Conservation (phyloP, 495 filamentous ascomycete species). For the Xylaria cubensis region DNA sequence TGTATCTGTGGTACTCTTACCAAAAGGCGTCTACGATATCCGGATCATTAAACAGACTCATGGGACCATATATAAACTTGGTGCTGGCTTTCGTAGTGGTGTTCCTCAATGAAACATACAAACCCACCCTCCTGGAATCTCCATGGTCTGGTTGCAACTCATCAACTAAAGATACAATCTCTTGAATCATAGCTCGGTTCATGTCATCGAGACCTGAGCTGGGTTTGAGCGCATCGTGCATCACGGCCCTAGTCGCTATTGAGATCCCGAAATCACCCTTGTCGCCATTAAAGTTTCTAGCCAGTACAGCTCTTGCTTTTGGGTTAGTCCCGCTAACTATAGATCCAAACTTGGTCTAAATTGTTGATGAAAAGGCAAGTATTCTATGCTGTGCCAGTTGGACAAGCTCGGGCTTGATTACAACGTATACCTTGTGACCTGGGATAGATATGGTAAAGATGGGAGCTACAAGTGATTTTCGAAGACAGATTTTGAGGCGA, state of each 20-base stretch:
- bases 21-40: slow-evolving; percentile 52
- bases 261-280: slow-evolving; percentile 43
- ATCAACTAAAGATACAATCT: slow-evolving; percentile 31
- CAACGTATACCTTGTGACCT: slow-evolving; percentile 47
- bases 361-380: slow-evolving; percentile 48
- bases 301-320: slow-evolving; percentile 22
- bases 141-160: slow-evolving; percentile 24
- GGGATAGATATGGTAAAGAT: slow-evolving; percentile 48
- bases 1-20: slow-evolving; percentile 35
- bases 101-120: slow-evolving; percentile 48
- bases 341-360: slow-evolving; percentile 45
- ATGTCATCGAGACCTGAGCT: slow-evolving; percentile 46
- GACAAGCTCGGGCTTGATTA: slow-evolving; percentile 44
- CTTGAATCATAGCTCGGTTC: slow-evolving; percentile 43
- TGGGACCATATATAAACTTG: slow-evolving; percentile 54
- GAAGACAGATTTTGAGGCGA: too few species aligned
- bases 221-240: slow-evolving; percentile 43
- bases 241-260: slow-evolving; percentile 40
- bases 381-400: slow-evolving; percentile 39
- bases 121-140: slow-evolving; percentile 17
- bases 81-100: slow-evolving; percentile 58
- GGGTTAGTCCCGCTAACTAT: slow-evolving; percentile 41
- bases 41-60: slow-evolving; percentile 56
- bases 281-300: slow-evolving; percentile 33
- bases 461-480: slow-evolving; percentile 26